These are phyloP conservation scores for Myriosclerotinia curreyana DNA, from an alignment of 2,329 filamentous ascomycete species.

Conservation along the genomic window DNA sequence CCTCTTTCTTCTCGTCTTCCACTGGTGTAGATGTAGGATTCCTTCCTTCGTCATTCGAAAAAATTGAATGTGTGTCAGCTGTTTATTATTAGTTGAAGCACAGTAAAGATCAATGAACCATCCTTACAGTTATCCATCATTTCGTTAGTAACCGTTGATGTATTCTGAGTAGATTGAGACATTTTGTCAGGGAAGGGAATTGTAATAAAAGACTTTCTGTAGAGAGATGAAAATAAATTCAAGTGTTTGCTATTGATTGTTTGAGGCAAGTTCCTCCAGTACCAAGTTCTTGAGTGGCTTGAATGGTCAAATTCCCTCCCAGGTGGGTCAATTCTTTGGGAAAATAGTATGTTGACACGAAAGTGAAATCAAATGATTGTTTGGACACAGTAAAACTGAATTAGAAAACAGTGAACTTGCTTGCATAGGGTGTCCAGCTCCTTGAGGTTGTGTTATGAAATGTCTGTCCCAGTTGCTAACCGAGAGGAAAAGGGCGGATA, in stretches of 20 bases:
- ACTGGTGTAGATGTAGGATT: too few relatives aligned
- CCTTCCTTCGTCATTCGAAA: not conserved
- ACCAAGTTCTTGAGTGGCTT: not conserved
- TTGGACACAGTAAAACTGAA: not conserved
- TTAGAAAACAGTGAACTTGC: not conserved
- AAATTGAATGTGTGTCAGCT: not conserved
- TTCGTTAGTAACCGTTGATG: not conserved
- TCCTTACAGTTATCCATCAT: not conserved
- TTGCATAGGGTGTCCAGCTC: not conserved
- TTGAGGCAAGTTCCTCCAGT: not conserved
- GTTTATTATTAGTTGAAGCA: not conserved
- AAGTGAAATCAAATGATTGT: not conserved
- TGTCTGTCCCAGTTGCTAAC: not conserved
- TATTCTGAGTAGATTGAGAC: too few relatives aligned
- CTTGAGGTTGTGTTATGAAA: not conserved
- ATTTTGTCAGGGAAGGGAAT: too few relatives aligned
- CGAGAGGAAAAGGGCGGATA: not conserved
- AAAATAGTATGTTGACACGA: not conserved
- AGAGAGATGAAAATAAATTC: not conserved
- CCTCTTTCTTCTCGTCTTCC: not conserved
- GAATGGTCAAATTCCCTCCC: too few relatives aligned
- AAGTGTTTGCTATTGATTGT: not conserved
- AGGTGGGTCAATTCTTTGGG: not conserved
- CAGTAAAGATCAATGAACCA: not conserved
- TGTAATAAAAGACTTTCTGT: not conserved